Percentiles rank a stretch among this genome's conserved stretches.
phyloP scores from a whole-genome alignment of 2,329 filamentous ascomycete species.

The Blastomyces silverae region DNA sequence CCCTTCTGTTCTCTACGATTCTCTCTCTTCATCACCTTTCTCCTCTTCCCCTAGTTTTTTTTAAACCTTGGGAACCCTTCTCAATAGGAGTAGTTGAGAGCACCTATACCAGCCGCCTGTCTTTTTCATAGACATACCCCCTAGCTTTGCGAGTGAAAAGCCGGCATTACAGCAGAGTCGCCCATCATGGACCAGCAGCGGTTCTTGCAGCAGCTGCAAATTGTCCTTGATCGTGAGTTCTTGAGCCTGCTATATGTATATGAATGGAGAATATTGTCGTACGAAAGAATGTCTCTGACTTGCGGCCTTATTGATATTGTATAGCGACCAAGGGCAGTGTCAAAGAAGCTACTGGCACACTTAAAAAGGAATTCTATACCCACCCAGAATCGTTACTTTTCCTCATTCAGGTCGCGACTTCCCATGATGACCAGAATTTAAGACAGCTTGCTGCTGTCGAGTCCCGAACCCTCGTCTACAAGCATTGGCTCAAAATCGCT shows the following conservation, averaged over 20 bases:
- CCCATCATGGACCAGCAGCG: slow-evolving; percentile 67
- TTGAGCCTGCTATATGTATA: slow-evolving; percentile 11
- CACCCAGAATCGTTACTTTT: slow-evolving; percentile 75
- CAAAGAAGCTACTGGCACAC: slow-evolving; percentile 80
- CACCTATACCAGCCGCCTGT: neutral
- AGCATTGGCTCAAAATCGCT: slow-evolving; percentile 74
- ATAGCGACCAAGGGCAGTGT: slow-evolving; percentile 80
- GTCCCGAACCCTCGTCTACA: slow-evolving; percentile 70
- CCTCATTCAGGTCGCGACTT: slow-evolving; percentile 81
- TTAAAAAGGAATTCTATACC: slow-evolving; percentile 90
- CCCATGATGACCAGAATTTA: slow-evolving; percentile 62
- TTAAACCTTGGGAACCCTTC: slow-evolving; percentile 10
- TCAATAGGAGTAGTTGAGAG: neutral
- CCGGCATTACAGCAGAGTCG: slow-evolving; percentile 9
- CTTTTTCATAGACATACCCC: neutral
- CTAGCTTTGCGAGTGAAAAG: neutral
- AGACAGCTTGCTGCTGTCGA: slow-evolving; percentile 90
- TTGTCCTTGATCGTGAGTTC: slow-evolving; percentile 74
- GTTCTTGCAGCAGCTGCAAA: slow-evolving; percentile 79
- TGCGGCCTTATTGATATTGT: slow-evolving; percentile 19
- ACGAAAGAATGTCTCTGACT: slow-evolving; percentile 9
- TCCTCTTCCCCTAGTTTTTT: slow-evolving; percentile 20
- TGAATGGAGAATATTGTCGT: slow-evolving; percentile 10
- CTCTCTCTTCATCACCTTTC: slow-evolving; percentile 21
- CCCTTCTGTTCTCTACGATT: slow-evolving; percentile 5